These are phyloP conservation scores for Aspergillus pseudotamarii DNA, from an alignment of 2,329 filamentous ascomycete genomes.

Conservation along the genomic window DNA sequence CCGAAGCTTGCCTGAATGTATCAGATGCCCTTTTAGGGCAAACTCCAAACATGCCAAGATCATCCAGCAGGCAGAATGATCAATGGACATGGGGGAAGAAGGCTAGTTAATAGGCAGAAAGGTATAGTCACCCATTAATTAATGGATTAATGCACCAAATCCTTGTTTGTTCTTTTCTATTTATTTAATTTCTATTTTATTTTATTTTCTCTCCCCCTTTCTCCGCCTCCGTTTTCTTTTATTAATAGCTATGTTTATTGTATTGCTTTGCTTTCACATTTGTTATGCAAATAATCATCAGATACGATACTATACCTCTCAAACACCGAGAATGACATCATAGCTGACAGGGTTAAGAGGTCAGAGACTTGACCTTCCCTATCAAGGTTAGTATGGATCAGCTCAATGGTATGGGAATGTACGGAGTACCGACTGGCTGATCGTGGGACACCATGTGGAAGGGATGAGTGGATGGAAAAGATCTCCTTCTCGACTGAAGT, in stretches of 20 bases:
- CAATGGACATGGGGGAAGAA: slow-evolving; percentile 18
- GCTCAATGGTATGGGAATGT: slow-evolving; percentile 18
- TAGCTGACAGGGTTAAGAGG: neutral
- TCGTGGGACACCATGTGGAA: slow-evolving; percentile 24
- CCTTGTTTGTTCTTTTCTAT: neutral
- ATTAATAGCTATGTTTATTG: neutral
- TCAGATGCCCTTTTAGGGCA: slow-evolving; percentile 23
- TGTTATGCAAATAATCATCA: neutral
- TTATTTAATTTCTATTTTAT: too few species aligned
- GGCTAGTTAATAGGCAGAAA: neutral
- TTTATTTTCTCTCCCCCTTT: too few species aligned
- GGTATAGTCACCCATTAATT: neutral
- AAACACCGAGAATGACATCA: neutral
- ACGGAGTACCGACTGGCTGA: slow-evolving; percentile 8
- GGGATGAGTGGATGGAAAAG: slow-evolving; percentile 9
- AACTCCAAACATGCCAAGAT: slow-evolving; percentile 20
- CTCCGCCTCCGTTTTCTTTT: neutral
- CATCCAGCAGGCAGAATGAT: slow-evolving; percentile 21
- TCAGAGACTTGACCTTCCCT: neutral
- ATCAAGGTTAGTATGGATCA: neutral
- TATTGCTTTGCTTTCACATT: neutral
- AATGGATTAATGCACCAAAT: neutral
- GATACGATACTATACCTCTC: neutral
- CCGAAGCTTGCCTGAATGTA: slow-evolving; percentile 19
- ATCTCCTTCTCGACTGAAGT: slow-evolving; percentile 12